phyloP scores from a whole-genome alignment of 2,329 filamentous ascomycete genomes.

The Diaporthe sp. region DNA sequence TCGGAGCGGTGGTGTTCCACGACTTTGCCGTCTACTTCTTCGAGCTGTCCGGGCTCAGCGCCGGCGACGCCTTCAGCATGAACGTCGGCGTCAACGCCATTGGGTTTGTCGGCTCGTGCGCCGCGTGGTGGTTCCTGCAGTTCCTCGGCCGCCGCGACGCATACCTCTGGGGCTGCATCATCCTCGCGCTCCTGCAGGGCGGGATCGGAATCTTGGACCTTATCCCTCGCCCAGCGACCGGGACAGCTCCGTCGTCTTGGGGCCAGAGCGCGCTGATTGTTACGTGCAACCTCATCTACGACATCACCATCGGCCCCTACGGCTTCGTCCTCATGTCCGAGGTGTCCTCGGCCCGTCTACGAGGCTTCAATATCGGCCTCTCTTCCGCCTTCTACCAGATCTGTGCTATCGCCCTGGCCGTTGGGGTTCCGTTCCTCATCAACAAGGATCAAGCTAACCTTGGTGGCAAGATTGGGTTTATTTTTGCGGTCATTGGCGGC shows the following conservation, averaged over 20 bases:
- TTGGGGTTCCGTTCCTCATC: constrained; percentile 53
- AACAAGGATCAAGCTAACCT: constrained; percentile 51
- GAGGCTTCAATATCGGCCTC: constrained; percentile 43
- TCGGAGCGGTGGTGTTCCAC: constrained; percentile 47
- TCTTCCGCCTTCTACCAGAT: constrained; percentile 46
- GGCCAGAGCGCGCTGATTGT: constrained; percentile 56
- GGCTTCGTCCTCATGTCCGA: constrained; percentile 43
- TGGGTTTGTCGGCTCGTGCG: constrained; percentile 56
- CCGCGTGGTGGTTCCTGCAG: constrained; percentile 56
- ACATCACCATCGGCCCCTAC: constrained; percentile 43
- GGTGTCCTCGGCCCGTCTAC: constrained; percentile 42
- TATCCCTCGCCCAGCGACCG: constrained; percentile 49
- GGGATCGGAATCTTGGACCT: constrained; percentile 56
- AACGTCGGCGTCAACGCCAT: constrained; percentile 57
- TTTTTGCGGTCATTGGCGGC: constrained; percentile 48
- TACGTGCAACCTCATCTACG: constrained; percentile 45
- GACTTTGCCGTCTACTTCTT: constrained; percentile 51
- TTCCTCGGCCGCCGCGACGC: constrained; percentile 55
- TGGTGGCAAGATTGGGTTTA: constrained; percentile 50
- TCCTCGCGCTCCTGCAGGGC: constrained; percentile 52
- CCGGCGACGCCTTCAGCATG: constrained; percentile 56
- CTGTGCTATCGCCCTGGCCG: constrained; percentile 49
- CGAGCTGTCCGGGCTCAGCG: constrained; percentile 43
- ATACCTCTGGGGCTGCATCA: constrained; percentile 54
- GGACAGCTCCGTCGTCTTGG: constrained; percentile 48